phyloP scores from a whole-genome alignment of 148 eudicot genomes.

The Camellia granthamiana region DNA sequence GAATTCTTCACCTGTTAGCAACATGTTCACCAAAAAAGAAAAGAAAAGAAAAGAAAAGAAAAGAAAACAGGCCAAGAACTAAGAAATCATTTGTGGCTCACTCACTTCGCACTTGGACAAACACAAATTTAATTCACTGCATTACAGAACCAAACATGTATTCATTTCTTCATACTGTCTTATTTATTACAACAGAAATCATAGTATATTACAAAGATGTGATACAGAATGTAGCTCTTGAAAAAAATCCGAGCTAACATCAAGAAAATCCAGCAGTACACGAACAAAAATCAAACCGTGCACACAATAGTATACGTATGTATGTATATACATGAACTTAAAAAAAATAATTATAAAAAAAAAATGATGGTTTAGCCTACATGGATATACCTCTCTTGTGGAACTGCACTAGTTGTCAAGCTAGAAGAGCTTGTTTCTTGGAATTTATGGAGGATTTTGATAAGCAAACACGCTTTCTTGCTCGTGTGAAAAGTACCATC shows the following conservation, averaged over 20 bases:
- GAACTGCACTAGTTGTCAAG: conserved; percentile 14
- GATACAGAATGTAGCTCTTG: conserved; percentile 26
- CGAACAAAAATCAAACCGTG: neutral
- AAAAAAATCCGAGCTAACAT: conserved; percentile 31
- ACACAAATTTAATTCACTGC: too few species aligned
- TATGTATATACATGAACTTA: neutral
- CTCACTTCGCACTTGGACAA: neutral
- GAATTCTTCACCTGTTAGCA: too few species aligned
- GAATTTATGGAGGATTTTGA: conserved; percentile 53
- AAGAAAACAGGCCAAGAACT: too few species aligned
- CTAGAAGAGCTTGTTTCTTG: conserved; percentile 53
- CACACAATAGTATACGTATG: neutral
- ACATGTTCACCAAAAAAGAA: too few species aligned
- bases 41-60: too few species aligned
- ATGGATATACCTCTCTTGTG: conserved; percentile 34
- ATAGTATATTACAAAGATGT: neutral
- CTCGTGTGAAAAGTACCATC: conserved; percentile 58
- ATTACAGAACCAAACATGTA: neutral
- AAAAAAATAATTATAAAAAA: neutral
- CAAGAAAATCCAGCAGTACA: neutral
- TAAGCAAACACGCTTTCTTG: conserved; percentile 54
- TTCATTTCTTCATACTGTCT: conserved; percentile 1
- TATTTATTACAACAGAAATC: conserved; percentile 13
- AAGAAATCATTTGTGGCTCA: too few species aligned
- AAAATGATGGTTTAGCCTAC: conserved; percentile 16